A percentile compares a stretch with the other conserved stretches of the same genome.
phyloP scores from a whole-genome alignment of 352 stramenopile species.

The Globisporangium nodosum region DNA sequence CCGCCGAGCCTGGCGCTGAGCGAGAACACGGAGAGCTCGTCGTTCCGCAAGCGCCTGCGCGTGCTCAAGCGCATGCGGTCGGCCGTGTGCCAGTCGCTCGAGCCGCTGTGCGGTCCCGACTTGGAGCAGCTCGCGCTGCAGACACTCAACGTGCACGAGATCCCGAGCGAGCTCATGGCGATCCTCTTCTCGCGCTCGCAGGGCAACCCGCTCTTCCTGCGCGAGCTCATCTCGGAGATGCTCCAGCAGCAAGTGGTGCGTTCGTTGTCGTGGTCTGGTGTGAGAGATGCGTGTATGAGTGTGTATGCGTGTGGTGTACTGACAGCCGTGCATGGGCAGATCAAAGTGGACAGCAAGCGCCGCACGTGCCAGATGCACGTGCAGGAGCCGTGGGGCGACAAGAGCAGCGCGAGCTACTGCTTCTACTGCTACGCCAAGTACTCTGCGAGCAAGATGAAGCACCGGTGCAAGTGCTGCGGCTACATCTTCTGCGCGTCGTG shows the following conservation, averaged over 20 bases:
- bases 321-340: slow-evolving; percentile 14
- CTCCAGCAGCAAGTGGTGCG: slow-evolving; percentile 61
- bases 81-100: slow-evolving; percentile 38
- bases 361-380: slow-evolving; percentile 64
- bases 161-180: slow-evolving; percentile 50
- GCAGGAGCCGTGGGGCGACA: slow-evolving; percentile 78
- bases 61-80: slow-evolving; percentile 63
- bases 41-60: slow-evolving; percentile 70
- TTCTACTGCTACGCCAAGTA: slow-evolving; percentile 72
- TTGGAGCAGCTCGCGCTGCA: slow-evolving; percentile 61
- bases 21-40: slow-evolving; percentile 71
- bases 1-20: slow-evolving; percentile 56
- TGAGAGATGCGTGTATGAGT: neutral
- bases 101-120: slow-evolving; percentile 46
- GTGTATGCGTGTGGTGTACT: neutral
- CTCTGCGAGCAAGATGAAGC: slow-evolving; percentile 48
- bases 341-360: slow-evolving; percentile 54
- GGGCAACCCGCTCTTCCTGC: slow-evolving; percentile 79
- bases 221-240: slow-evolving; percentile 85
- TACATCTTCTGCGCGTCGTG: slow-evolving; percentile 79
- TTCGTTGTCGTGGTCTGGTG: neutral
- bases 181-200: slow-evolving; percentile 74
- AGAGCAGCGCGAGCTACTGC: slow-evolving; percentile 59
- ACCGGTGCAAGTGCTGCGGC: slow-evolving; percentile 78
- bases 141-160: slow-evolving; percentile 51